Evolutionary conservation across 768 basidiomycete genomes (phyloP).

Genomic region (Suillus discolor): DNA sequence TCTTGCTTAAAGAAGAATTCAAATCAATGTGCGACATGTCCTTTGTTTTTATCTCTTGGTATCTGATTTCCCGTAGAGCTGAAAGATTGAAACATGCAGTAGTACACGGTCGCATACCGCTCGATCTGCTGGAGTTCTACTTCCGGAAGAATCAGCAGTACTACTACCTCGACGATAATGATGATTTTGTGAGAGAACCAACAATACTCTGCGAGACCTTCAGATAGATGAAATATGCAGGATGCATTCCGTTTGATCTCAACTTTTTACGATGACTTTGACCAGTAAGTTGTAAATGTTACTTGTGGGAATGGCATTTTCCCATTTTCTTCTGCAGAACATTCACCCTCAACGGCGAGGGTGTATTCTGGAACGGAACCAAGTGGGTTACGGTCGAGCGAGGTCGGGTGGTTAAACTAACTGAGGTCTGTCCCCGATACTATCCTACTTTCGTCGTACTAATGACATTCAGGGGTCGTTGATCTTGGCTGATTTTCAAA

Average conservation of each 20-base stretch:
- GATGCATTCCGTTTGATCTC: constrained; percentile 1
- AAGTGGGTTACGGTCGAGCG: background rate
- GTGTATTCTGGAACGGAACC: background rate
- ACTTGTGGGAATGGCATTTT: background rate
- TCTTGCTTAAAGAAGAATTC: constrained; percentile 18
- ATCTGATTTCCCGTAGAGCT: background rate
- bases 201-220: background rate
- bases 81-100: constrained; percentile 1
- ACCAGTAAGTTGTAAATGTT: background rate
- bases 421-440: background rate
- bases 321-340: background rate
- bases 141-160: constrained; percentile 7
- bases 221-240: background rate
- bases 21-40: constrained; percentile 15
- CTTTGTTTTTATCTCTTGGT: background rate
- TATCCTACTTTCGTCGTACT: background rate
- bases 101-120: constrained; percentile 20
- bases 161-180: constrained; percentile 7
- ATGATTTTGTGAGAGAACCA: constrained; percentile 5
- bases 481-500: constrained; percentile 7
- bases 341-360: constrained; percentile 3
- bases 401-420: background rate
- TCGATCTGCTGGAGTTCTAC: constrained; percentile 14
- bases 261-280: constrained; percentile 2
- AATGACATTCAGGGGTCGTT: constrained; percentile 3